Percentiles rank a stretch among this genome's conserved stretches.
phyloP scores from a whole-genome alignment of 371 early-diverging fungal species.

The Lichtheimia ornata region DNA sequence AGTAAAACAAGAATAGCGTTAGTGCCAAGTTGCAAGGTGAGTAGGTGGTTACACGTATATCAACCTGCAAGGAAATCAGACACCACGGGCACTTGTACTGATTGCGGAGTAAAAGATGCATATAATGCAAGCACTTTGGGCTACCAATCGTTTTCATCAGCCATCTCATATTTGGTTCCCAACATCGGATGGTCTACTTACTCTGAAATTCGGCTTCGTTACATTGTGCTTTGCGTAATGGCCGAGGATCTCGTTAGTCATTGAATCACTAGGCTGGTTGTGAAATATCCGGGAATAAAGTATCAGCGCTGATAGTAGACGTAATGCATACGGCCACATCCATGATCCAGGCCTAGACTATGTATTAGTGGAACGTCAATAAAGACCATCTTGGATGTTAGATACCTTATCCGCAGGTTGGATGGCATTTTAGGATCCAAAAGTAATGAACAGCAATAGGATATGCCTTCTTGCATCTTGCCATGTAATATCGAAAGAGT shows the following conservation, averaged over 20 bases:
- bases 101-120: conserved; percentile 18
- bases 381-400: neutral
- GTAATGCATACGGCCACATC: conserved; percentile 2
- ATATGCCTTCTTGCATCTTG: conserved; percentile 8
- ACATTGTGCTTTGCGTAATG: conserved; percentile 17
- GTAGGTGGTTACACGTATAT: neutral
- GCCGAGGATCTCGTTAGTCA: conserved; percentile 15
- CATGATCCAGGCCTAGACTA: neutral
- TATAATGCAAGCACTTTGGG: conserved; percentile 24
- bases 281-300: conserved; percentile 20
- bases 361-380: neutral
- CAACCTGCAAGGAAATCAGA: conserved; percentile 29
- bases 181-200: neutral
- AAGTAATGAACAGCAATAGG: conserved; percentile 1
- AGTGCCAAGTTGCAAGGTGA: neutral
- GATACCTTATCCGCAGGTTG: neutral
- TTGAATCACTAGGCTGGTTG: conserved; percentile 10
- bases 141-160: neutral
- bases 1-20: neutral
- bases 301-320: conserved; percentile 22
- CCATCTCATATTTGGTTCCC: neutral
- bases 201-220: conserved; percentile 3
- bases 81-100: conserved; percentile 17
- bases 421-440: neutral
- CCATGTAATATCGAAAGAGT: conserved; percentile 3